phyloP scores from a whole-genome alignment of 2,329 filamentous ascomycete genomes.

The Ustilaginoidea virens region DNA sequence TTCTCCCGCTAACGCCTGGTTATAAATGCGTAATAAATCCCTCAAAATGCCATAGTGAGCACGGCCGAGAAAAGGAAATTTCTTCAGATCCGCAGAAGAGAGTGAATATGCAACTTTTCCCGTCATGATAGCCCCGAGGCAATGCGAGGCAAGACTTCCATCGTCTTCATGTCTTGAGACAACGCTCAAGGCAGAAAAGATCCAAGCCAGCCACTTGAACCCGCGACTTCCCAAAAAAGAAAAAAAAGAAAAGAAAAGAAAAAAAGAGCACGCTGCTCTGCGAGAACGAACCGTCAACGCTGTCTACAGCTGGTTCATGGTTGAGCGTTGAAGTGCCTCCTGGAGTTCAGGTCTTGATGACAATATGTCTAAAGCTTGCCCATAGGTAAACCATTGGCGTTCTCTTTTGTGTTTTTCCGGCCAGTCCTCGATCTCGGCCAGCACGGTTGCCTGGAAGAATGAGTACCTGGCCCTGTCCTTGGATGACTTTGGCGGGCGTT shows the following conservation, averaged over 20 bases:
- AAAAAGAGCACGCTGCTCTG: neutral
- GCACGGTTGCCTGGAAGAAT: constrained; percentile 80
- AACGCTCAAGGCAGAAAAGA: too few relatives aligned
- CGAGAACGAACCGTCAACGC: neutral
- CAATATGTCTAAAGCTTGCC: constrained; percentile 65
- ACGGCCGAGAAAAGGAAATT: too few relatives aligned
- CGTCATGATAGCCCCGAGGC: too few relatives aligned
- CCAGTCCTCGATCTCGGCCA: constrained; percentile 75
- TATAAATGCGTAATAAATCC: constrained; percentile 5
- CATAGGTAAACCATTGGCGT: constrained; percentile 78
- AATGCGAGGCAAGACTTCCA: too few relatives aligned
- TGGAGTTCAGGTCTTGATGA: constrained; percentile 70
- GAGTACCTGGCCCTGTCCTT: constrained; percentile 52
- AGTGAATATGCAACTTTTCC: too few relatives aligned
- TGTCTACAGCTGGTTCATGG: constrained; percentile 34
- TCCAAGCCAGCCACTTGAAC: too few relatives aligned
- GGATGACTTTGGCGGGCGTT: constrained; percentile 59
- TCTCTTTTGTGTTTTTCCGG: constrained; percentile 86
- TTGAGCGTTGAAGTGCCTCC: constrained; percentile 72
- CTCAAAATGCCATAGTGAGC: too few relatives aligned
- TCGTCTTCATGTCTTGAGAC: too few relatives aligned
- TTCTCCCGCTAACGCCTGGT: constrained; percentile 5
- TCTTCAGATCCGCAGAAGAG: too few relatives aligned
- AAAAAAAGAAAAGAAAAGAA: neutral
- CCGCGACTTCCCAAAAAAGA: constrained; percentile 1